Conservation (phyloP, 306 rosid species). For the Rubus idaeus region DNA sequence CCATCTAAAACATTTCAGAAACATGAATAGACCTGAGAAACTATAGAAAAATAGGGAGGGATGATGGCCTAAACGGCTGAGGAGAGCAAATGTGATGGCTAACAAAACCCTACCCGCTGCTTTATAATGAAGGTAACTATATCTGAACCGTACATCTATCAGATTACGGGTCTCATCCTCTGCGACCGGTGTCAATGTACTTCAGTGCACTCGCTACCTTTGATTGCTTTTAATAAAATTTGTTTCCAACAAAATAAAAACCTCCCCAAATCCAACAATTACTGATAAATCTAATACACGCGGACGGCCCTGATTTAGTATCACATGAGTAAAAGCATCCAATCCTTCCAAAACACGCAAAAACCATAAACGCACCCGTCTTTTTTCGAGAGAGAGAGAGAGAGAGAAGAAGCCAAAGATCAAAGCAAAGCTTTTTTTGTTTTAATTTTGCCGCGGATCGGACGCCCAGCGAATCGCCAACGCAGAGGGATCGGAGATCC, state of each 20-base stretch:
- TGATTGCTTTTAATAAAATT: too few species aligned
- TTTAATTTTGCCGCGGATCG: constrained; percentile 39
- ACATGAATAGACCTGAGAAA: neutral
- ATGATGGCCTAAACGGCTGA: neutral
- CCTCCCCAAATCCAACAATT: too few species aligned
- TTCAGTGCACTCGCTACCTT: too few species aligned
- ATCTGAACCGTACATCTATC: neutral
- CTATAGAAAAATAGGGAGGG: neutral
- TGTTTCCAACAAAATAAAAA: too few species aligned
- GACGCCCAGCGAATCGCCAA: constrained; percentile 30
- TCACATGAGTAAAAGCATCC: neutral
- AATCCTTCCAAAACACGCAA: constrained; percentile 28
- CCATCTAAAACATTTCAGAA: too few species aligned
- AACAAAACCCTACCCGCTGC: neutral
- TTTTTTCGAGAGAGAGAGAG: constrained; percentile 10
- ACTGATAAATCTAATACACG: neutral
- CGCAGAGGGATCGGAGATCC: constrained; percentile 30
- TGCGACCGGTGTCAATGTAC: too few species aligned
- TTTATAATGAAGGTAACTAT: neutral
- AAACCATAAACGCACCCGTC: constrained; percentile 21
- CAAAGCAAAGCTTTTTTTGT: neutral
- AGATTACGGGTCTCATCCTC: neutral
- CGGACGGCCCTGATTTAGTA: constrained; percentile 37
- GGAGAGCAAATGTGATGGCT: neutral
- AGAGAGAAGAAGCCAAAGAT: constrained; percentile 3